Base-by-base conservation (phyloP, 2,329 filamentous ascomycete species). In the Chaetomium sp. region DNA sequence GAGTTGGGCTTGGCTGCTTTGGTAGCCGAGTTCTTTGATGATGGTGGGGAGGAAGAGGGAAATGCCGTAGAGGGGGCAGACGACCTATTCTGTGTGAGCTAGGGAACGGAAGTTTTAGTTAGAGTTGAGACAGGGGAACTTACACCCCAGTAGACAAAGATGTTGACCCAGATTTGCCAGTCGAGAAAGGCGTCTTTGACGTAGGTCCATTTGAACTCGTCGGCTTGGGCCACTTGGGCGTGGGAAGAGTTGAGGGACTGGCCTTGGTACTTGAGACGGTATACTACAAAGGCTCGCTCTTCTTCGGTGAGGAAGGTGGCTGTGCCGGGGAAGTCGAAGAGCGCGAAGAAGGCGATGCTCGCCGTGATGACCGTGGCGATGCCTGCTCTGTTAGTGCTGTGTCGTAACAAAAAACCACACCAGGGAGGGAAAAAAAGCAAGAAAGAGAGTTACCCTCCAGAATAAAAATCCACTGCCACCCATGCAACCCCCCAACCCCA, bases 271-370 rank as follows among this genome's bases (percentile, higher is more conserved):
- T 84, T 85, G 27, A 95, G 74, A 0, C 90, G 80, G 12, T 81
- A 79, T 2, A 90, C 73, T 0, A 94, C 86, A 47, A 89, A 84
- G 0, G 78, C 79, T 2, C 86, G 80, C 63, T 95, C 89, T 37
- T 82, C 79, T 7, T 83, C 79, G 0, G 82, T 84, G 27, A 95
- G 76, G 67, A 95, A 95, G 0, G 64, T 79, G 0, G 89, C 88
- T 32, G 87, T 83, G 60, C 90, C 88, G 0, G 91, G 91, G 62
- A 90, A 95, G 65, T 95, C 89, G 62, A 88, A 79, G 0, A 95
- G 81, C 60, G 85, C 75, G 74, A 83, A 91, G 70, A 87, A 91
- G 0, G 83, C 83, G 0, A 76, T 63, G 4, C 84, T 56, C 0
- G 88, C 89, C 5, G 90, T 78, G 1, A 90, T 1, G 3, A 71